These are phyloP conservation scores for Ceratocystis diversiconidia DNA, from an alignment of 2,329 filamentous ascomycete genomes.

Conservation along the genomic window DNA sequence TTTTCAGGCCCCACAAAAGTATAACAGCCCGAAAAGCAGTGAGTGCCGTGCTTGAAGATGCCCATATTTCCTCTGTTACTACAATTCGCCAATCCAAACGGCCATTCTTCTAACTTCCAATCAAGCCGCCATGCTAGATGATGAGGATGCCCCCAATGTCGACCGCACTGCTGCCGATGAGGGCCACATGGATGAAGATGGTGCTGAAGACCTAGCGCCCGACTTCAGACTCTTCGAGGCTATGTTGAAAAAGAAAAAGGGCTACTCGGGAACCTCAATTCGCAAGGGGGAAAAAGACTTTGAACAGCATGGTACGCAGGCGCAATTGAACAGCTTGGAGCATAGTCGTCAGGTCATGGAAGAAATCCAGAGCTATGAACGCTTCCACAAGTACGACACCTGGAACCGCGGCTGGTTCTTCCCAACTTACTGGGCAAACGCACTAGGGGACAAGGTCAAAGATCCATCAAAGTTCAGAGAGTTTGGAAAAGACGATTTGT, in stretches of 20 bases:
- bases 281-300: slow-evolving; percentile 96
- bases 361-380: slow-evolving; percentile 63
- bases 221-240: slow-evolving; percentile 65
- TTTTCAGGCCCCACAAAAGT: slow-evolving; percentile 7
- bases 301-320: slow-evolving; percentile 74
- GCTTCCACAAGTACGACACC: slow-evolving; percentile 56
- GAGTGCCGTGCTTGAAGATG: neutral
- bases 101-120: neutral
- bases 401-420: slow-evolving; percentile 61
- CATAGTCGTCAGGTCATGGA: slow-evolving; percentile 79
- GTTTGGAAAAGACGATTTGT: slow-evolving; percentile 20
- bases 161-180: slow-evolving; percentile 19
- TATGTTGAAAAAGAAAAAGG: slow-evolving; percentile 38
- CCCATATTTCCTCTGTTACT: neutral
- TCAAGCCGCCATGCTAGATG: slow-evolving; percentile 26
- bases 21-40: neutral
- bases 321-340: slow-evolving; percentile 65
- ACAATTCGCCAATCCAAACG: neutral
- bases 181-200: slow-evolving; percentile 35
- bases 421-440: slow-evolving; percentile 39
- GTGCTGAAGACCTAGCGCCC: slow-evolving; percentile 64
- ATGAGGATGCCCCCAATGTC: slow-evolving; percentile 29
- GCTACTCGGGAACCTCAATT: slow-evolving; percentile 49
- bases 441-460: slow-evolving; percentile 19
- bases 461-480: slow-evolving; percentile 13